Evolutionary conservation across 106 monocot species (phyloP).

Genomic region (Platanthera guangdongensis): DNA sequence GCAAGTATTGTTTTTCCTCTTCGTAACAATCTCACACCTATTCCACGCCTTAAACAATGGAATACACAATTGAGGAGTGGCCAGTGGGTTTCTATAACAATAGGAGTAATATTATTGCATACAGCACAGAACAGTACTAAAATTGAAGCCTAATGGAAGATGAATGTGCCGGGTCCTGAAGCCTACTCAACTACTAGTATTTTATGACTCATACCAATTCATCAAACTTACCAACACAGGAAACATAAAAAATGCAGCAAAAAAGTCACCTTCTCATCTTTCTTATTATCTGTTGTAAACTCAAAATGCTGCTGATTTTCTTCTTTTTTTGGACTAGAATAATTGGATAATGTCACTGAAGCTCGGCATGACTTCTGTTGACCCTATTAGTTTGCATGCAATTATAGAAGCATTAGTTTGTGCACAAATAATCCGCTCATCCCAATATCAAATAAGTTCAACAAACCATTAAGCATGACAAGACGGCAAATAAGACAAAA

Average conservation of each 20-base stretch:
- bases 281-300: slow-evolving; percentile 16
- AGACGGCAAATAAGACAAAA: neutral
- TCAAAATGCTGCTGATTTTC: slow-evolving; percentile 27
- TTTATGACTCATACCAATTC: slow-evolving; percentile 1
- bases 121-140: too few relatives aligned
- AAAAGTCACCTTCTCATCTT: slow-evolving; percentile 33
- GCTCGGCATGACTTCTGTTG: slow-evolving; percentile 25
- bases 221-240: neutral
- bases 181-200: neutral
- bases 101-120: too few relatives aligned
- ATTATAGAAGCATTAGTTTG: neutral
- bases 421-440: neutral
- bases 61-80: neutral
- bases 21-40: neutral
- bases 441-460: neutral
- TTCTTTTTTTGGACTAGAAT: slow-evolving; percentile 20
- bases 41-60: neutral
- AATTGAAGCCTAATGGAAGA: too few relatives aligned
- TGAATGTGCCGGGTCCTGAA: neutral
- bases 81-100: neutral
- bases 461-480: neutral
- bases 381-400: slow-evolving; percentile 20
- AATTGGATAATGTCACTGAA: slow-evolving; percentile 24
- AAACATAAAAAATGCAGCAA: neutral
- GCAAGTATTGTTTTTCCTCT: too few relatives aligned